These are phyloP conservation scores for Nicotiana benthamiana DNA, from an alignment of 257 asterid species.

Conservation along the genomic window DNA sequence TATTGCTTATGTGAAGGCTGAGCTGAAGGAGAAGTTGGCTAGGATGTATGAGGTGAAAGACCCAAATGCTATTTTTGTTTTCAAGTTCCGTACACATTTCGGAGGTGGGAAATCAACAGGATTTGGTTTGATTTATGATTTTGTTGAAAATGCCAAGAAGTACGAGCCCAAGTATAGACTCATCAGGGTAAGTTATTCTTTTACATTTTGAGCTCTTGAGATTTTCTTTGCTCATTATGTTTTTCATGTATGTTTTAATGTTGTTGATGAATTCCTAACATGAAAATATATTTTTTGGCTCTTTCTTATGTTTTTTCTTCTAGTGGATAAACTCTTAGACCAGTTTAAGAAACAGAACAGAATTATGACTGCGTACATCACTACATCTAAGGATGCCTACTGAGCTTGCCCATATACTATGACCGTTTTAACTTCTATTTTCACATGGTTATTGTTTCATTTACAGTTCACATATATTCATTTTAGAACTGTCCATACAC, in stretches of 20 bases:
- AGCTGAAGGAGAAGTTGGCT: slow-evolving; percentile 15
- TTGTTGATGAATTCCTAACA: not conserved
- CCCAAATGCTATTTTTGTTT: slow-evolving; percentile 15
- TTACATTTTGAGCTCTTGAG: not conserved
- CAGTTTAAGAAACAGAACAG: not conserved
- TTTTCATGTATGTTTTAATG: not conserved
- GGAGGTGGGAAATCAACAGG: slow-evolving; percentile 22
- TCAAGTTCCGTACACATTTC: slow-evolving; percentile 18
- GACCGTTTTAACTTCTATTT: not conserved
- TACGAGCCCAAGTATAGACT: slow-evolving; percentile 20
- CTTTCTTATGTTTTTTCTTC: not conserved
- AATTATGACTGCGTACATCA: not conserved
- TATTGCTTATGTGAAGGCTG: not conserved
- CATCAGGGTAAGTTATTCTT: slow-evolving; percentile 12
- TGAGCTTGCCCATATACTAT: not conserved
- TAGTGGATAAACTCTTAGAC: not conserved
- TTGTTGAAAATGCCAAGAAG: slow-evolving; percentile 20
- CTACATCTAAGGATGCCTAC: not conserved
- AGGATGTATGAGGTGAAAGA: slow-evolving; percentile 19
- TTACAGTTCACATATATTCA: not conserved
- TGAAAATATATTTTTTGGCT: not conserved
- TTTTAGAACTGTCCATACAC: not conserved
- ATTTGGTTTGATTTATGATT: slow-evolving; percentile 16
- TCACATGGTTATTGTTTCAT: not conserved
- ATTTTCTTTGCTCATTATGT: not conserved